Conservation (phyloP, 2,329 filamentous ascomycete species). For the Phyllosticta paracitricarpa region DNA sequence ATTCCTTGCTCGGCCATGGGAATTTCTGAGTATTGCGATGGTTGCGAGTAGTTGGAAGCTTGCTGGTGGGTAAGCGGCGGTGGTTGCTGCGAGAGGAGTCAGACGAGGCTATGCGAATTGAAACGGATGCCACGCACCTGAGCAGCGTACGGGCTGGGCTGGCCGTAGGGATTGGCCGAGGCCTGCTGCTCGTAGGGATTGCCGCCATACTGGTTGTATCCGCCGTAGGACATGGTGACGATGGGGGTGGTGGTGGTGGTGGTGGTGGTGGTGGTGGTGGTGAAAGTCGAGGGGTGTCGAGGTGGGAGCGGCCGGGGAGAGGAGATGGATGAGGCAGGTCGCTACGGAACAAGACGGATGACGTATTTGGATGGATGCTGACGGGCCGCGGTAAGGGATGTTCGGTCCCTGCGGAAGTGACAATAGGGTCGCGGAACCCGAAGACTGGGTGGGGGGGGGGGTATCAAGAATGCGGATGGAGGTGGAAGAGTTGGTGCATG, state of each 20-base stretch:
- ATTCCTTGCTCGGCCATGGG: neutral
- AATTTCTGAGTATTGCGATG: constrained; percentile 25
- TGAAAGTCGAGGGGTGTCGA: constrained; percentile 10
- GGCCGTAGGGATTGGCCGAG: constrained; percentile 49
- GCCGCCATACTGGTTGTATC: constrained; percentile 39
- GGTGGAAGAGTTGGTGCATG: neutral
- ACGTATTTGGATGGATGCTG: constrained; percentile 3
- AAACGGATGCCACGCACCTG: constrained; percentile 26
- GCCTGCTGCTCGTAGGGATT: constrained; percentile 48
- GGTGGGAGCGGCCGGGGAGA: constrained; percentile 14
- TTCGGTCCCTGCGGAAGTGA: neutral
- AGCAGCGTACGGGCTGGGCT: constrained; percentile 9
- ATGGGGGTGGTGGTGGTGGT: constrained; percentile 8
- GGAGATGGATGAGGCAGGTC: neutral
- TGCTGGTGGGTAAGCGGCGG: constrained; percentile 24
- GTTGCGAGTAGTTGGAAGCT: constrained; percentile 29
- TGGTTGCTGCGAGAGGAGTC: constrained; percentile 13
- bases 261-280: neutral
- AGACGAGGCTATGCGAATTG: constrained; percentile 17
- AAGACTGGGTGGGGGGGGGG: neutral
- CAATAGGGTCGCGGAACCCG: neutral
- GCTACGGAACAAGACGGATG: constrained; percentile 1
- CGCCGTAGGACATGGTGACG: constrained; percentile 14
- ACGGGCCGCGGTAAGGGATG: neutral
- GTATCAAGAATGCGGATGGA: neutral